Conservation (phyloP, 768 basidiomycete species). For the Cyathus striatus region DNA sequence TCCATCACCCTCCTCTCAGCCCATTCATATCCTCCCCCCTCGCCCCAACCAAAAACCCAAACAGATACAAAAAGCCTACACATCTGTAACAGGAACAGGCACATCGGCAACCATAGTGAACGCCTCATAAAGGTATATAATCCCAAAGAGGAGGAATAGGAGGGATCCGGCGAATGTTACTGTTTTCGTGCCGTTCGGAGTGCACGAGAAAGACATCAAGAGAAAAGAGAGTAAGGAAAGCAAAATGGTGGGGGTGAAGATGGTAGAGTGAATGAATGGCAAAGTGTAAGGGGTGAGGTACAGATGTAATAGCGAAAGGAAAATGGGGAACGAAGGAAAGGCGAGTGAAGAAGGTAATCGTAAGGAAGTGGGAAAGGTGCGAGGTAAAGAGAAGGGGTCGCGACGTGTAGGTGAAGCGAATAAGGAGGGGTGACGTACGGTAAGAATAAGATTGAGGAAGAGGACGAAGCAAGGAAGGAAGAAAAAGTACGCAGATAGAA, state of each 20-base stretch:
- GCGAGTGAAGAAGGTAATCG: too few species aligned
- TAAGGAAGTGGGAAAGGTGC: too few species aligned
- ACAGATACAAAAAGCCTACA: too few species aligned
- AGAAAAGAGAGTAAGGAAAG: not conserved
- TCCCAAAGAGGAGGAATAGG: slow-evolving; percentile 80
- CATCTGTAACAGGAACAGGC: too few species aligned
- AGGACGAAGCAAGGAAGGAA: not conserved
- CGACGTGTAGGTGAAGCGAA: too few species aligned
- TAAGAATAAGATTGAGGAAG: not conserved
- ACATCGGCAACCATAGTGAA: too few species aligned
- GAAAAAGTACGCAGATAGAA: not conserved
- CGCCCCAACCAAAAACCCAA: too few species aligned
- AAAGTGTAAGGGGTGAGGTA: not conserved
- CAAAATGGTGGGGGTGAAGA: too few species aligned
- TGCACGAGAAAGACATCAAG: not conserved
- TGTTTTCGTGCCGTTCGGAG: slow-evolving; percentile 19
- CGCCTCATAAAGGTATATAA: slow-evolving; percentile 73
- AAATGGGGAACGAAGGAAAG: not conserved
- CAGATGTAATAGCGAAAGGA: not conserved
- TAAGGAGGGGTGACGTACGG: too few species aligned
- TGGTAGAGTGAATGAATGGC: not conserved
- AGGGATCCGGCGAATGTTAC: slow-evolving; percentile 80
- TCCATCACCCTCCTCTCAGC: too few species aligned
- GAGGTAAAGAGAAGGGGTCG: too few species aligned
- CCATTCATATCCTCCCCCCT: too few species aligned